A percentile compares a stretch with the other conserved stretches of the same genome.
Evolutionary conservation across 371 early-diverging fungal genomes (phyloP).

Genomic region (Entomophthora muscae): DNA sequence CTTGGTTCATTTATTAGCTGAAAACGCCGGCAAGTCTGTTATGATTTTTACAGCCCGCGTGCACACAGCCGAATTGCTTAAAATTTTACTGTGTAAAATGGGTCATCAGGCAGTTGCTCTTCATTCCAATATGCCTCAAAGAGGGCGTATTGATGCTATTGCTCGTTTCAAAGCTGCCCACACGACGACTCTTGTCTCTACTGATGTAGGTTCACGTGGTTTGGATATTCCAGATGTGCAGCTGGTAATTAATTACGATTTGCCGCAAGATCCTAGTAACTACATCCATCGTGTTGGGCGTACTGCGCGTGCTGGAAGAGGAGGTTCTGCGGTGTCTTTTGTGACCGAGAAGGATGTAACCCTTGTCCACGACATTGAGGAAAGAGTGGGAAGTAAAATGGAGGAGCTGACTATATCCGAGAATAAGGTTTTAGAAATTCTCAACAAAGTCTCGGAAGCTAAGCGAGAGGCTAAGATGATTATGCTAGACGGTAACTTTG

Average conservation of each 20-base stretch:
- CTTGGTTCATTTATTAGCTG: constrained; percentile 54
- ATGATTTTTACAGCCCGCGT: constrained; percentile 86
- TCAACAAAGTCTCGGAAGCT: constrained; percentile 73
- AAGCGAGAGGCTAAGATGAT: constrained; percentile 73
- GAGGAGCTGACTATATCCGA: constrained; percentile 57
- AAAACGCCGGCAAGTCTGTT: constrained; percentile 28
- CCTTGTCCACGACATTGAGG: constrained; percentile 76
- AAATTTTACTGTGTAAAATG: constrained; percentile 68
- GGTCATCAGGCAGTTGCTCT: constrained; percentile 77
- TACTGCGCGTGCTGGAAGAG: constrained; percentile 58
- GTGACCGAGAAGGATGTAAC: constrained; percentile 68
- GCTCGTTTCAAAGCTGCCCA: constrained; percentile 82
- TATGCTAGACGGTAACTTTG: background rate
- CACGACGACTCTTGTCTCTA: constrained; percentile 76
- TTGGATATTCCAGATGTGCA: constrained; percentile 95
- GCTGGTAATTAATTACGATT: constrained; percentile 89
- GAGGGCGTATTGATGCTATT: constrained; percentile 73
- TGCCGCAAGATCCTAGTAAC: constrained; percentile 94
- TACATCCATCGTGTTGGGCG: constrained; percentile 99
- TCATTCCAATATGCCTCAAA: constrained; percentile 88
- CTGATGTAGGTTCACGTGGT: constrained; percentile 94
- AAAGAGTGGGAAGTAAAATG: constrained; percentile 42
- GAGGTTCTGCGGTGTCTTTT: background rate
- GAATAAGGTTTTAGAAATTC: constrained; percentile 51
- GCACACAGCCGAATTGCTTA: constrained; percentile 59